Conservation (phyloP, 1,284 basidiomycete species). For the Rhodotorula sp. region DNA sequence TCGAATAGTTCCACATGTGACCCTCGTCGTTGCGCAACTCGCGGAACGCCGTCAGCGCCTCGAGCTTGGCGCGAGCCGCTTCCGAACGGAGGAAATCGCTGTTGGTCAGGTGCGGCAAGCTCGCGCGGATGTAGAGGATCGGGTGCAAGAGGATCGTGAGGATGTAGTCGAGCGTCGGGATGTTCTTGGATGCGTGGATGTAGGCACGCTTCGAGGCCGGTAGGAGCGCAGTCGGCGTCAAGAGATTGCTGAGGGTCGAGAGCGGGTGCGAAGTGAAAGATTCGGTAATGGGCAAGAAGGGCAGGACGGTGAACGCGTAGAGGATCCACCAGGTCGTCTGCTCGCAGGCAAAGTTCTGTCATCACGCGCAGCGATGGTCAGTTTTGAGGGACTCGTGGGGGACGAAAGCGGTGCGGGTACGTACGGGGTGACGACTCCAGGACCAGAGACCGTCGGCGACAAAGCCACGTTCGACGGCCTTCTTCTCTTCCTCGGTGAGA, state of each 20-base stretch:
- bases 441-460: slow-evolving; percentile 79
- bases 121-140: neutral
- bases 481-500: slow-evolving; percentile 58
- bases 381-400: no score
- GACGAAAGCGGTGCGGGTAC: neutral
- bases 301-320: slow-evolving; percentile 43
- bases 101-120: neutral
- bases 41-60: neutral
- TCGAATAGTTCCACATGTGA: slow-evolving; percentile 37
- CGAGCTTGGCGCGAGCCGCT: neutral
- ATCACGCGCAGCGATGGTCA: no score
- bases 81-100: neutral
- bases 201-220: neutral
- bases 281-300: slow-evolving; percentile 30
- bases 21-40: slow-evolving; percentile 23
- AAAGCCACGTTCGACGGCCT: slow-evolving; percentile 77
- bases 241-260: slow-evolving; percentile 17
- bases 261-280: slow-evolving; percentile 31
- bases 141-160: slow-evolving; percentile 7
- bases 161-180: neutral
- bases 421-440: slow-evolving; percentile 73
- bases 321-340: slow-evolving; percentile 44
- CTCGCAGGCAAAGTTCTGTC: slow-evolving; percentile 46
- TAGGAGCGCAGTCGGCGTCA: slow-evolving; percentile 2
- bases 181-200: neutral